Evolutionary conservation across 768 basidiomycete genomes (phyloP).

Genomic region (Suillus weaverae): DNA sequence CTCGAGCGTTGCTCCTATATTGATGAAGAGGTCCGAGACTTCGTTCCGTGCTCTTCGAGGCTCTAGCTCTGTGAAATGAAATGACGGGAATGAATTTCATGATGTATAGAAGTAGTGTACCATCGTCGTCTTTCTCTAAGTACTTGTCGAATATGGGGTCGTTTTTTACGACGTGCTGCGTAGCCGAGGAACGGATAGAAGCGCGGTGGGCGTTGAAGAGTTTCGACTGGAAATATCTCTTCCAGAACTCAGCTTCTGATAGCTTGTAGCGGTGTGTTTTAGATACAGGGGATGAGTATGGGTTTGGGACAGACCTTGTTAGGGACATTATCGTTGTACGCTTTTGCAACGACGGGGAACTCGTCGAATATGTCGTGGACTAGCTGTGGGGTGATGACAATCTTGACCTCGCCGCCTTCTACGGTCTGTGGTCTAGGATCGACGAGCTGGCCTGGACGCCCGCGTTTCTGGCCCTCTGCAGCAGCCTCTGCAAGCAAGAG

Average conservation of each 20-base stretch:
- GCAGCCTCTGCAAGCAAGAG: conserved; percentile 76
- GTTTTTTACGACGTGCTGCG: conserved; percentile 82
- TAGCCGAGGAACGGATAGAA: conserved; percentile 82
- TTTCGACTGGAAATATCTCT: conserved; percentile 93
- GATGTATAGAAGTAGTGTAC: conserved; percentile 36
- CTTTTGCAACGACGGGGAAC: conserved; percentile 91
- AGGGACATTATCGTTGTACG: conserved; percentile 92
- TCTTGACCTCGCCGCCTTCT: conserved; percentile 84
- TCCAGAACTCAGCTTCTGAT: conserved; percentile 93
- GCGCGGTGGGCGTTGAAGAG: conserved; percentile 95
- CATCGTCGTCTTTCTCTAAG: conserved; percentile 94
- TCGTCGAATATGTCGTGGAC: conserved; percentile 97
- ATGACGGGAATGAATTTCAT: neutral
- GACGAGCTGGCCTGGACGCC: conserved; percentile 83
- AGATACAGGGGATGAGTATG: conserved; percentile 11
- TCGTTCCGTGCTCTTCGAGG: conserved; percentile 70
- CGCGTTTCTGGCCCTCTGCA: conserved; percentile 69
- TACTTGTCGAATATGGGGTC: conserved; percentile 96
- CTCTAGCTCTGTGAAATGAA: conserved; percentile 58
- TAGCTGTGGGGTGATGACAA: conserved; percentile 86
- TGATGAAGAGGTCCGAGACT: conserved; percentile 74
- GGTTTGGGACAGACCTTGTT: conserved; percentile 53
- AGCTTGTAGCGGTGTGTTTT: conserved; percentile 49
- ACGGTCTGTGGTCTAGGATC: conserved; percentile 86
- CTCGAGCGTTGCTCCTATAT: conserved; percentile 83